Conservation (phyloP, 208 protist genomes). For the Leishmania martiniquensis region DNA sequence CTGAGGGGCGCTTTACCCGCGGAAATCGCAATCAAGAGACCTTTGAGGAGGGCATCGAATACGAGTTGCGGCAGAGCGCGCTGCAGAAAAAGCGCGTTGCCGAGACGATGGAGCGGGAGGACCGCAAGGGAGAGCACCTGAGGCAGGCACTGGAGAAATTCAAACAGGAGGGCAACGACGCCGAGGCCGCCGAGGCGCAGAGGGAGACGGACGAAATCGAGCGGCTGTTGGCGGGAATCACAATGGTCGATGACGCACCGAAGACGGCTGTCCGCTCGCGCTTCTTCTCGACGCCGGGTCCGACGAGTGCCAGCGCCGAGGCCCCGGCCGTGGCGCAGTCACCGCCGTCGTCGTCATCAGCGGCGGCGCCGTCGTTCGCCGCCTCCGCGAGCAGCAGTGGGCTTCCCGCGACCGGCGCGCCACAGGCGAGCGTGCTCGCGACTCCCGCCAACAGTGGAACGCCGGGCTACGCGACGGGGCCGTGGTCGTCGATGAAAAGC, state of each 20-base stretch:
- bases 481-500: constrained; percentile 35
- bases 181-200: constrained; percentile 33
- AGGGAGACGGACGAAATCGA: constrained; percentile 56
- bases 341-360: background rate
- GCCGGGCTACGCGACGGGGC: constrained; percentile 16
- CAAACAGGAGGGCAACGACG: constrained; percentile 37
- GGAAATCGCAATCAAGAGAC: constrained; percentile 78
- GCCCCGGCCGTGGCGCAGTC: background rate
- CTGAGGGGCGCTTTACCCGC: constrained; percentile 45
- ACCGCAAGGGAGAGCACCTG: constrained; percentile 38
- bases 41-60: constrained; percentile 85
- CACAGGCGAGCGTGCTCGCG: constrained; percentile 23
- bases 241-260: constrained; percentile 26
- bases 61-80: constrained; percentile 80
- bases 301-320: constrained; percentile 2
- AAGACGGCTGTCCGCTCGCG: constrained; percentile 41
- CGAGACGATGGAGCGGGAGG: constrained; percentile 70
- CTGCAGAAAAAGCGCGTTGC: constrained; percentile 63
- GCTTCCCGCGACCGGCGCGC: background rate
- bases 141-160: constrained; percentile 40
- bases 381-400: constrained; percentile 5
- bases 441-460: constrained; percentile 28
- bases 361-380: background rate
- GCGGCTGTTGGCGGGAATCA: constrained; percentile 48
- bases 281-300: constrained; percentile 43